phyloP scores from a whole-genome alignment of 169 alveolate species.

The Plasmodium sp. region DNA sequence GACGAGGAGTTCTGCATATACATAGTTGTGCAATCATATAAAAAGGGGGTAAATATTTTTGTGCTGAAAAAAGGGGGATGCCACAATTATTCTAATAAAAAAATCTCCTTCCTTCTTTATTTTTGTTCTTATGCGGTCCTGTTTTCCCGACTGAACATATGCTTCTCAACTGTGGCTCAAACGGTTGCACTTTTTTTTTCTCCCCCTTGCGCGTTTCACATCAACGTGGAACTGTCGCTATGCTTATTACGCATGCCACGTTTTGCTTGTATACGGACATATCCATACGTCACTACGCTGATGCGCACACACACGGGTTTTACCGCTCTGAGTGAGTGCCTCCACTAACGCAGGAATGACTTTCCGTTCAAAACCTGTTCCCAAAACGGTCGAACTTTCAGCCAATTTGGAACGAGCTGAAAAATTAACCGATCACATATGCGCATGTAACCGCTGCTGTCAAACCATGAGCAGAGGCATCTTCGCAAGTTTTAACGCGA shows the following conservation, averaged over 20 bases:
- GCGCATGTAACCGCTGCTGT: neutral
- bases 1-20: constrained; percentile 63
- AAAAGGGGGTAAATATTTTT: neutral
- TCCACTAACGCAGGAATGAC: neutral
- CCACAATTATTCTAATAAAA: neutral
- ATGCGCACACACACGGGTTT: neutral
- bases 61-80: neutral
- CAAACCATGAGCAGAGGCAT: neutral
- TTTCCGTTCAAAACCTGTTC: neutral
- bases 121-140: neutral
- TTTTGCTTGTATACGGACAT: neutral
- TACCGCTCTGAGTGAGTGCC: neutral
- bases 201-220: neutral
- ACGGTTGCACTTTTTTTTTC: neutral
- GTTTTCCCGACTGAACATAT: neutral
- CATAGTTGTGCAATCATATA: constrained; percentile 21
- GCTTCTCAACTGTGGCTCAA: neutral
- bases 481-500: neutral
- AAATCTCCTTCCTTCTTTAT: neutral
- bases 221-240: neutral
- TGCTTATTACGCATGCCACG: neutral
- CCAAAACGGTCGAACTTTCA: neutral
- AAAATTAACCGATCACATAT: neutral
- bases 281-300: neutral
- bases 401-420: neutral